Conservation (phyloP, 164 flowering plant genomes). For the Paratinospora sagittata region DNA sequence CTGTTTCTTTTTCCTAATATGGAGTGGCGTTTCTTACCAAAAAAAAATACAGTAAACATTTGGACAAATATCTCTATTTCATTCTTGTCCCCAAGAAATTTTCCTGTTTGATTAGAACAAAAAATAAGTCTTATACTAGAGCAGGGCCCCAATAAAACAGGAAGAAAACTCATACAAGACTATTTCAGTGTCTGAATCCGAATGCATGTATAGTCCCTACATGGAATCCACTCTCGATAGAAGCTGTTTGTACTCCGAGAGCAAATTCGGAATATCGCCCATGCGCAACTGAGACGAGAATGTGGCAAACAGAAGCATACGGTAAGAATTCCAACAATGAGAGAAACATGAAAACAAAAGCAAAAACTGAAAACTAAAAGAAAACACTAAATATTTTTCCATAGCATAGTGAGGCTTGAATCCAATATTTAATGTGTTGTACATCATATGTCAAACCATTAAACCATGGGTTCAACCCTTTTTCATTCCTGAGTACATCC, state of each 20-base stretch:
- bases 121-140: neutral
- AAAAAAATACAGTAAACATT: neutral
- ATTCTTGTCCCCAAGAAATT: neutral
- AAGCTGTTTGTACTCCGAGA: slow-evolving; percentile 59
- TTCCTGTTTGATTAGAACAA: neutral
- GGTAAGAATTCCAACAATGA: neutral
- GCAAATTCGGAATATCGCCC: slow-evolving; percentile 60
- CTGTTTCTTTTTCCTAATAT: too few species aligned
- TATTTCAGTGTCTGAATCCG: neutral
- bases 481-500: neutral
- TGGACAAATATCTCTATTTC: neutral
- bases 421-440: too few species aligned
- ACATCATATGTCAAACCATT: too few species aligned
- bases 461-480: too few species aligned
- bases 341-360: neutral
- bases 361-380: neutral
- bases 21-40: too few species aligned
- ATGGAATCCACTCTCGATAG: slow-evolving; percentile 11
- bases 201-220: neutral
- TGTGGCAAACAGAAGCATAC: neutral
- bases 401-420: too few species aligned
- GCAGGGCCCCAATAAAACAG: neutral
- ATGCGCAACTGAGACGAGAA: slow-evolving; percentile 43
- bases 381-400: too few species aligned
- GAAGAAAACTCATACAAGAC: neutral